A percentile compares a stretch with the other conserved stretches of the same genome.
Evolutionary conservation across 805 yeast genomes (phyloP).

Genomic region (Tanozyma kutaoensis): DNA sequence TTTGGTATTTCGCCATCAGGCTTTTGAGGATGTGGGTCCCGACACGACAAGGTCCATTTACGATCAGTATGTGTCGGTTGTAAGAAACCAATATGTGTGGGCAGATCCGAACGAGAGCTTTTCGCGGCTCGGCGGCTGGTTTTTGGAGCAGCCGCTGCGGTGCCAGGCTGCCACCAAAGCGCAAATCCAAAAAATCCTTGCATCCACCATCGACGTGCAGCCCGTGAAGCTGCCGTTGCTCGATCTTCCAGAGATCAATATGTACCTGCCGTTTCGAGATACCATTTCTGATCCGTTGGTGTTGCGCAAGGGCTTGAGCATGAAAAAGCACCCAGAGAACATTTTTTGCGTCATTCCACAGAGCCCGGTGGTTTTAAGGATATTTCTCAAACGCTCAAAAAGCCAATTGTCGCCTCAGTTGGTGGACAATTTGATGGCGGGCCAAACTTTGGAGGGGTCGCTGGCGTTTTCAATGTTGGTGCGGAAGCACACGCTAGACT

Average conservation of each 20-base stretch:
- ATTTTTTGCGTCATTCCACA: slow-evolving; percentile 2
- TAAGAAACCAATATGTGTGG: too few species aligned
- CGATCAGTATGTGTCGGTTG: too few species aligned
- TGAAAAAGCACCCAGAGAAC: slow-evolving; percentile 2
- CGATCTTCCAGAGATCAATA: slow-evolving; percentile 1
- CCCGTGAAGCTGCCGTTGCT: not conserved
- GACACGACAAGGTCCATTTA: slow-evolving; percentile 1
- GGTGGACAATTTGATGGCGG: slow-evolving; percentile 3
- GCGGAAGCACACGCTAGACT: slow-evolving; percentile 1
- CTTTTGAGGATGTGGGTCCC: slow-evolving; percentile 3
- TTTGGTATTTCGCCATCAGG: slow-evolving; percentile 1
- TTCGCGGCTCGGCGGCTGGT: too few species aligned
- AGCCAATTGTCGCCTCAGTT: not conserved
- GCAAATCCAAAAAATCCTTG: too few species aligned
- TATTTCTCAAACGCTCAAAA: slow-evolving; percentile 1
- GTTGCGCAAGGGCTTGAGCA: slow-evolving; percentile 3
- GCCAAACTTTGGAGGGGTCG: slow-evolving; percentile 3
- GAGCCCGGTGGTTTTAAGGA: slow-evolving; percentile 1
- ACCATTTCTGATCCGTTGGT: slow-evolving; percentile 4
- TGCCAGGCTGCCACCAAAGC: too few species aligned
- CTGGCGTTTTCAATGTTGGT: slow-evolving; percentile 3
- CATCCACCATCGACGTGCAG: too few species aligned
- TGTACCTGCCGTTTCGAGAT: slow-evolving; percentile 4
- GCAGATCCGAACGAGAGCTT: too few species aligned
- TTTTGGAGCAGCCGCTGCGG: too few species aligned